Evolutionary conservation across 2,329 filamentous ascomycete species (phyloP).

Genomic region (Aspergillus tanneri): DNA sequence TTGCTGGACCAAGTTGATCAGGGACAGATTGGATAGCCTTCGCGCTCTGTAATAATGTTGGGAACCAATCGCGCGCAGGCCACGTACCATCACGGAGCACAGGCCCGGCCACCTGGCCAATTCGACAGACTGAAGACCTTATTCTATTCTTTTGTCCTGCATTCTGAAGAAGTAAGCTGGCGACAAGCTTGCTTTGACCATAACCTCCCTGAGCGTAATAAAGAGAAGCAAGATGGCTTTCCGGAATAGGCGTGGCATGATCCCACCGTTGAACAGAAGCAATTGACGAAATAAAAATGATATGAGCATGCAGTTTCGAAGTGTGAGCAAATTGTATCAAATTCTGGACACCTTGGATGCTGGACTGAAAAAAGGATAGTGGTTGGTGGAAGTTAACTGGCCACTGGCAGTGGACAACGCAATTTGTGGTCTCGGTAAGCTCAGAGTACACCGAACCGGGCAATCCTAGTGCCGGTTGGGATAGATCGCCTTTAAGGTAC

Average conservation of each 20-base stretch:
- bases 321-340: constrained; percentile 1
- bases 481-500: constrained; percentile 6
- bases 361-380: constrained; percentile 6
- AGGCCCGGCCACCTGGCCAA: constrained; percentile 10
- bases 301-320: background rate
- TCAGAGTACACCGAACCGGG: background rate
- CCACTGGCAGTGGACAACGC: constrained; percentile 15
- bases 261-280: constrained; percentile 7
- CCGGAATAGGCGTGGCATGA: constrained; percentile 1
- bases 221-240: background rate
- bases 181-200: constrained; percentile 11
- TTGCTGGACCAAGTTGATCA: background rate
- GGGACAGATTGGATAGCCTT: constrained; percentile 2
- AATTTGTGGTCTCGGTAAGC: constrained; percentile 3
- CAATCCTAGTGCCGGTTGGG: constrained; percentile 2
- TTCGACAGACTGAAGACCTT: constrained; percentile 3
- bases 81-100: background rate
- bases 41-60: constrained; percentile 1
- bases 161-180: constrained; percentile 8
- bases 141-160: background rate
- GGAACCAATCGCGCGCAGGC: constrained; percentile 12
- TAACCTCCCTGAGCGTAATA: constrained; percentile 7
- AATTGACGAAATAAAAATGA: constrained; percentile 13
- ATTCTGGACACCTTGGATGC: constrained; percentile 7
- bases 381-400: constrained; percentile 12